Percentiles rank a stretch among this genome's conserved stretches.
Evolutionary conservation across 176 grass and related monocot species (phyloP).

Genomic region (Chloris gayana): DNA sequence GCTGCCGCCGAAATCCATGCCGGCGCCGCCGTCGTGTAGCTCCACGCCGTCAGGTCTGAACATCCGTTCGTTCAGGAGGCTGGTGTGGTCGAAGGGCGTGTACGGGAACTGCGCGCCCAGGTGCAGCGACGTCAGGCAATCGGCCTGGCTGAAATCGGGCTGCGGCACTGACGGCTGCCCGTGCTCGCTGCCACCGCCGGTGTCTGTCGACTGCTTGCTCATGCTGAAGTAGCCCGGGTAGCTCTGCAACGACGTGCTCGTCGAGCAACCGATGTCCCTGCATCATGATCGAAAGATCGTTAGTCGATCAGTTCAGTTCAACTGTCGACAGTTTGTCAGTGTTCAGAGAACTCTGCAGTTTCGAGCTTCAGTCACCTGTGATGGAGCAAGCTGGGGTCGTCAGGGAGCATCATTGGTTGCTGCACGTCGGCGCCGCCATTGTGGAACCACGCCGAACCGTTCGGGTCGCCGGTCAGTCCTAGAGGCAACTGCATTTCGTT

Average conservation of each 20-base stretch:
- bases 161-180: conserved; percentile 38
- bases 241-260: conserved; percentile 56
- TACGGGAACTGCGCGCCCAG: conserved; percentile 55
- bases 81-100: conserved; percentile 44
- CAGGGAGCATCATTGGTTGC: conserved; percentile 51
- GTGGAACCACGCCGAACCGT: conserved; percentile 54
- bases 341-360: neutral
- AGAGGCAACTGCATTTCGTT: conserved; percentile 57
- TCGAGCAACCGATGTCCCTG: conserved; percentile 68
- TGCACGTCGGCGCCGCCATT: conserved; percentile 27
- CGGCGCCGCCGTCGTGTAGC: conserved; percentile 16
- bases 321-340: neutral
- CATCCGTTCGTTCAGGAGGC: conserved; percentile 46
- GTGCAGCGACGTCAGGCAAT: conserved; percentile 51
- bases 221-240: conserved; percentile 60
- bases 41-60: conserved; percentile 57
- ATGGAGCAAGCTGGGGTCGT: conserved; percentile 57
- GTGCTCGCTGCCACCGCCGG: conserved; percentile 33
- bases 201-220: conserved; percentile 43
- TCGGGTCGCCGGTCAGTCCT: conserved; percentile 45
- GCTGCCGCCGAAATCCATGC: conserved; percentile 41
- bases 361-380: conserved; percentile 53
- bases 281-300: neutral
- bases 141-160: conserved; percentile 48
- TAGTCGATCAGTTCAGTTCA: conserved; percentile 18